Evolutionary conservation across 225 moss, liverwort and hornwort species (phyloP), one percentile per base, ranked within the genome.

Genomic region (Polytrichum formosum): DNA sequence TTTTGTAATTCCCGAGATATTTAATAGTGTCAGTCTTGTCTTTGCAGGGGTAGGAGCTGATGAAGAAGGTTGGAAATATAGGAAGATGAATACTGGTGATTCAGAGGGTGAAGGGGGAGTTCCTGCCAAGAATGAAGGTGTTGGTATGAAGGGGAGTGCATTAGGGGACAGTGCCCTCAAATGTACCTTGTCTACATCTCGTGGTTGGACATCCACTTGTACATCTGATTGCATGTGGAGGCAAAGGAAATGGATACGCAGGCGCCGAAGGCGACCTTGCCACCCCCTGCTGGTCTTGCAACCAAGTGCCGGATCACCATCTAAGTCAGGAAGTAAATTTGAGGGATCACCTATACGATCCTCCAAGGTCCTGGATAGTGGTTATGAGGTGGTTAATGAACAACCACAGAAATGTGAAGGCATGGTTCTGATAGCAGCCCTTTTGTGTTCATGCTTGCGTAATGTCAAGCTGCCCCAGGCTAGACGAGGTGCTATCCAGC

Each of bases 391-490:
- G 29, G 61, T 67, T 2, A 58, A 61, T 74, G 78, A 76, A 68
- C 87, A 90, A 66, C 66, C 83, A 37, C 83, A 79, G 33, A 84
- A 87, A 67, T 94, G 94, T 81, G 94, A 94, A 74, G 97, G 97
- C 68, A 98, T 98, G 94, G 87, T 98, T 61, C 79, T 98, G 58
- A 94, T 98, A 76, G 97, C 94, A 58, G 82, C 97, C 59, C 79
- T 98, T 9, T 81, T 98, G 7, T 98, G 97, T 74, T 86, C 94
- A n/a, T 98, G 97, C 77, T 63, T 98, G 68, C 90, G 97, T 68
- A 94, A 94, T 83, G 97, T 94, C 53, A 94, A 87, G 77, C 91
- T 92, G 54, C 92, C 94, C 53, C 97, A 98, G 81, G 92, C 92
- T 67, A 91, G 94, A 75, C 88, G 97, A 80, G 90, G 89, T 53